These are phyloP conservation scores for Microascus cirrosus DNA, from an alignment of 2,329 filamentous ascomycete genomes.

Conservation along the genomic window DNA sequence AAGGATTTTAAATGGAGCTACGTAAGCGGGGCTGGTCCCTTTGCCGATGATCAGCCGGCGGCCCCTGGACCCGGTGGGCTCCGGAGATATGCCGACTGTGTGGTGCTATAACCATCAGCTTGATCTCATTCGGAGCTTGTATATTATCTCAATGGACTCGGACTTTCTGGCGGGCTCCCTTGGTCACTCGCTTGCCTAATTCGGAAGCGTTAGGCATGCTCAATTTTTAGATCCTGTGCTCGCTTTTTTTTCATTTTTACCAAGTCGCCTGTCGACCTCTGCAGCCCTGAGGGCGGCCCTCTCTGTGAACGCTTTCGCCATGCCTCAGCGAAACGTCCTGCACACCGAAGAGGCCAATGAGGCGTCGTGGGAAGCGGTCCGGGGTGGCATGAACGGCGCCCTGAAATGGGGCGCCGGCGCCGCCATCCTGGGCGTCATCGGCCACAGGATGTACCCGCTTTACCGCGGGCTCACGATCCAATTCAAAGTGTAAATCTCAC, in stretches of 20 bases:
- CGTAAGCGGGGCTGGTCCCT: neutral
- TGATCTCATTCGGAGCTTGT: neutral
- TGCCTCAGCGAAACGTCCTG: slow-evolving; percentile 44
- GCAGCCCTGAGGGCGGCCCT: neutral
- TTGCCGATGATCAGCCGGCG: neutral
- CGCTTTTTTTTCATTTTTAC: too few relatives aligned
- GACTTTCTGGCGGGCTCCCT: neutral
- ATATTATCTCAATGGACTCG: neutral
- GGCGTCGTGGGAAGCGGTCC: slow-evolving; percentile 61
- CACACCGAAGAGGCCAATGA: slow-evolving; percentile 55
- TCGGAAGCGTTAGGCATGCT: neutral
- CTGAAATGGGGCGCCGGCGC: slow-evolving; percentile 62
- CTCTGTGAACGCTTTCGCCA: slow-evolving; percentile 10
- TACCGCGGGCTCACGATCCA: slow-evolving; percentile 64
- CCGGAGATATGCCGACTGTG: neutral
- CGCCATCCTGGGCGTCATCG: slow-evolving; percentile 49
- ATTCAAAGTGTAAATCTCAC: slow-evolving; percentile 57
- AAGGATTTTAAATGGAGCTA: neutral
- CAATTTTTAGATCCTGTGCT: neutral
- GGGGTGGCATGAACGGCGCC: slow-evolving; percentile 56
- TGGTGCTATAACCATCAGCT: neutral
- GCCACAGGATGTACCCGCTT: slow-evolving; percentile 55
- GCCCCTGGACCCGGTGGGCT: neutral
- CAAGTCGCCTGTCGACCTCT: neutral
- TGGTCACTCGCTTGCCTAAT: neutral